Conservation (phyloP, 2,329 filamentous ascomycete genomes). For the Blastomyces percursus region DNA sequence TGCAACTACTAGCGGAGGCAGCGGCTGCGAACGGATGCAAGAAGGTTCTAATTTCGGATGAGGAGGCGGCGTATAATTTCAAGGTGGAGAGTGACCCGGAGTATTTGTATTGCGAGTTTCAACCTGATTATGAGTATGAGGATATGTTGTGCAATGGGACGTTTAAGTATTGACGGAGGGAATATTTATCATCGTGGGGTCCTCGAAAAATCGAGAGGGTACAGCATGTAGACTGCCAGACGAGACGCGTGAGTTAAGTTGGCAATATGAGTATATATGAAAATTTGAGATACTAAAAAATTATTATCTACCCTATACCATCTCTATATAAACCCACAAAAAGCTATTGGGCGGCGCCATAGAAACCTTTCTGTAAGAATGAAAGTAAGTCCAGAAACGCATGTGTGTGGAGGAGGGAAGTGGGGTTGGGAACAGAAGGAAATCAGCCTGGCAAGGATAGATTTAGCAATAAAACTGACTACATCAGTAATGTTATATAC, state of each 20-base stretch:
- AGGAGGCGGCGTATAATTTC: conserved; percentile 35
- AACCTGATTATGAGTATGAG: conserved; percentile 21
- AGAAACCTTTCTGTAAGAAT: background rate
- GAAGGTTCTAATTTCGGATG: conserved; percentile 46
- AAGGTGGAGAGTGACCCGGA: conserved; percentile 20
- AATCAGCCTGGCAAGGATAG: background rate
- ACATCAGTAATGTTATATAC: conserved; percentile 1
- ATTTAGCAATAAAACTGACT: conserved; percentile 1
- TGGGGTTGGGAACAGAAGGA: background rate
- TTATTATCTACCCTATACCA: conserved; percentile 3
- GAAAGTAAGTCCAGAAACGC: background rate
- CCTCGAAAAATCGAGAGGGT: background rate
- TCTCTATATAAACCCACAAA: background rate
- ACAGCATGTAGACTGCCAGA: background rate
- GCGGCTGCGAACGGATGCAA: conserved; percentile 45
- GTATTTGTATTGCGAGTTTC: conserved; percentile 20
- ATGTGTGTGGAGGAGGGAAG: background rate
- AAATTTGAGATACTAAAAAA: background rate
- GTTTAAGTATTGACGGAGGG: conserved; percentile 17
- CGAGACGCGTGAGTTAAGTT: background rate
- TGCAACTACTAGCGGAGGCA: conserved; percentile 58
- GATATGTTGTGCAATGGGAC: conserved; percentile 18
- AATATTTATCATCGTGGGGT: background rate
- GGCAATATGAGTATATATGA: background rate
- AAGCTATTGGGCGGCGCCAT: background rate